These are phyloP conservation scores for Fraxinus platypoda DNA, from an alignment of 305 asterid species.

Conservation along the genomic window DNA sequence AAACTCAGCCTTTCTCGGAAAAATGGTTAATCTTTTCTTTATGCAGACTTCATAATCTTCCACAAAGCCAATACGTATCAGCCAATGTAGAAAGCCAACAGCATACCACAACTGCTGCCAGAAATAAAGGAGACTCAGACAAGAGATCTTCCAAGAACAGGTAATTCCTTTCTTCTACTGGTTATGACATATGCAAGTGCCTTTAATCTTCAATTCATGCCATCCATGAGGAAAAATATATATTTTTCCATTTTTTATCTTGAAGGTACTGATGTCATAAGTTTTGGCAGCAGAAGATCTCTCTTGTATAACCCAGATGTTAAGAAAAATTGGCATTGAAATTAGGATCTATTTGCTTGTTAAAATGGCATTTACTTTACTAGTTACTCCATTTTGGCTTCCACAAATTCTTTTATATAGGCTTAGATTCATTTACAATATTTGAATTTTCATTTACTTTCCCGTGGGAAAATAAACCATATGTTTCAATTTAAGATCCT, in stretches of 20 bases:
- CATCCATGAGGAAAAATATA: conserved; percentile 14
- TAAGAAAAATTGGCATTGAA: neutral
- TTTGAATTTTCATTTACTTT: neutral
- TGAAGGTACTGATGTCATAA: neutral
- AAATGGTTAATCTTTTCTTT: conserved; percentile 26
- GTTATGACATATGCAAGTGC: neutral
- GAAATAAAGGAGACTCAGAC: conserved; percentile 39
- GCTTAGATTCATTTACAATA: neutral
- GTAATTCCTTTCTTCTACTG: conserved; percentile 30
- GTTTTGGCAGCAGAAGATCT: neutral
- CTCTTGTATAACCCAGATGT: neutral
- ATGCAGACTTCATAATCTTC: conserved; percentile 70
- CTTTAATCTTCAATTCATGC: neutral
- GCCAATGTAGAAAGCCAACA: conserved; percentile 41
- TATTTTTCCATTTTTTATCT: neutral
- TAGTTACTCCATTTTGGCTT: neutral
- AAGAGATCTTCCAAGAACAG: conserved; percentile 46
- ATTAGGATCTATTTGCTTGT: neutral
- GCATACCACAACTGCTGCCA: conserved; percentile 38
- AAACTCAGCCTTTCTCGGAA: neutral
- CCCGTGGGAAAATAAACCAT: neutral
- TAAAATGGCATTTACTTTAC: neutral
- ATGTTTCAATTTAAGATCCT: neutral
- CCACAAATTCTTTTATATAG: neutral
- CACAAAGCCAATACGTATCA: conserved; percentile 60